Evolutionary conservation across 176 grass and related monocot genomes (phyloP).

Genomic region (Guadua angustifolia): DNA sequence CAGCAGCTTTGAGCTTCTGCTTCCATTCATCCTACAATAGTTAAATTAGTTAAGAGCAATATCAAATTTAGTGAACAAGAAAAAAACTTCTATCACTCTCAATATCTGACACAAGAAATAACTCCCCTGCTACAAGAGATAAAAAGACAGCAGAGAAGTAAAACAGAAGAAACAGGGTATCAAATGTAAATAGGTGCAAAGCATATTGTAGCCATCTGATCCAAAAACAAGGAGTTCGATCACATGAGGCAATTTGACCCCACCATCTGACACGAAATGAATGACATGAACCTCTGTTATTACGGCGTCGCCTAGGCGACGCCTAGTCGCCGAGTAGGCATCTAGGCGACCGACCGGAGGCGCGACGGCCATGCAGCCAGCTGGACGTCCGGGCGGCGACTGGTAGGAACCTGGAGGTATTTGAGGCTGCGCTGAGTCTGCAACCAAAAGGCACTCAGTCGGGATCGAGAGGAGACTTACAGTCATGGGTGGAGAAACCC

Average conservation of each 20-base stretch:
- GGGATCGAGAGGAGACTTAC: too few species aligned
- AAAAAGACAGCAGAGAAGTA: neutral
- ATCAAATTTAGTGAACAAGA: constrained; percentile 11
- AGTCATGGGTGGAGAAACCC: too few species aligned
- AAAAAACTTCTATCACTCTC: neutral
- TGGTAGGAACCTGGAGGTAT: too few species aligned
- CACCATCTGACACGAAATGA: constrained; percentile 4
- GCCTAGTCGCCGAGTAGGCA: too few species aligned
- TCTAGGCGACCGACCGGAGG: too few species aligned
- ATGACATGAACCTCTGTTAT: constrained; percentile 16
- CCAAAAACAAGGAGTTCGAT: constrained; percentile 1
- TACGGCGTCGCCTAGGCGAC: too few species aligned
- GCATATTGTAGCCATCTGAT: neutral
- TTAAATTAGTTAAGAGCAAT: constrained; percentile 27
- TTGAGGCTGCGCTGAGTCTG: too few species aligned
- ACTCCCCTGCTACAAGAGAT: neutral
- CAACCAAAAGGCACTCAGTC: too few species aligned
- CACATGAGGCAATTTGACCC: constrained; percentile 7
- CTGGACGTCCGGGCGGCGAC: too few species aligned
- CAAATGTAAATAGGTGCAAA: neutral
- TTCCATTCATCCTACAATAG: constrained; percentile 72
- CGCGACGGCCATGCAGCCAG: too few species aligned
- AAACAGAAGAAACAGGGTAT: constrained; percentile 15
- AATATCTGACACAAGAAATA: constrained; percentile 24
- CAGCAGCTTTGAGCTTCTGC: constrained; percentile 70